These are phyloP conservation scores for Turritis glabra DNA, from an alignment of 345 rosid species.

Conservation along the genomic window DNA sequence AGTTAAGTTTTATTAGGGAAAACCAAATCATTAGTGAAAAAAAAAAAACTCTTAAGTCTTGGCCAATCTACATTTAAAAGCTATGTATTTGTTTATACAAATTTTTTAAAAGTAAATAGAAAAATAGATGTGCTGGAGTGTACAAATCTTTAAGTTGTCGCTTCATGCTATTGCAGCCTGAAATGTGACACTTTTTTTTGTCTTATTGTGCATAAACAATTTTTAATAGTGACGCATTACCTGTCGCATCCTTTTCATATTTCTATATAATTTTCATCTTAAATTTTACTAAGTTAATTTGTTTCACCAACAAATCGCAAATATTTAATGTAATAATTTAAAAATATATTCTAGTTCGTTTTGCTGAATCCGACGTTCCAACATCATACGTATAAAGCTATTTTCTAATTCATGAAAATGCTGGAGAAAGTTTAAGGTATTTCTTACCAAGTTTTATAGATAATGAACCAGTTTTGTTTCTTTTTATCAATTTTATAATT, in stretches of 20 bases:
- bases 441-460: background rate
- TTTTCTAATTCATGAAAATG: background rate
- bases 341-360: background rate
- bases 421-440: background rate
- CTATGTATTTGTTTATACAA: no score
- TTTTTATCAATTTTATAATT: background rate
- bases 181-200: slow-evolving; percentile 26
- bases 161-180: slow-evolving; percentile 33
- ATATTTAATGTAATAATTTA: background rate
- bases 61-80: no score
- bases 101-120: background rate
- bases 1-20: no score
- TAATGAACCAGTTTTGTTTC: background rate
- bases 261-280: background rate
- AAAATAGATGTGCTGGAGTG: background rate
- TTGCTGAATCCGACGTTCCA: slow-evolving; percentile 32
- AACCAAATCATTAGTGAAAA: no score
- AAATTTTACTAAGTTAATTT: slow-evolving; percentile 12
- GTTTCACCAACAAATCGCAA: slow-evolving; percentile 29
- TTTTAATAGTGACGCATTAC: slow-evolving; percentile 28
- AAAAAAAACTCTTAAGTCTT: no score
- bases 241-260: slow-evolving; percentile 27
- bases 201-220: slow-evolving; percentile 4
- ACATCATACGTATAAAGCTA: slow-evolving; percentile 5
- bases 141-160: slow-evolving; percentile 35